A percentile compares a stretch with the other conserved stretches of the same genome.
phyloP scores from a whole-genome alignment of 2,329 filamentous ascomycete genomes.

The Cercospora nicotianae region DNA sequence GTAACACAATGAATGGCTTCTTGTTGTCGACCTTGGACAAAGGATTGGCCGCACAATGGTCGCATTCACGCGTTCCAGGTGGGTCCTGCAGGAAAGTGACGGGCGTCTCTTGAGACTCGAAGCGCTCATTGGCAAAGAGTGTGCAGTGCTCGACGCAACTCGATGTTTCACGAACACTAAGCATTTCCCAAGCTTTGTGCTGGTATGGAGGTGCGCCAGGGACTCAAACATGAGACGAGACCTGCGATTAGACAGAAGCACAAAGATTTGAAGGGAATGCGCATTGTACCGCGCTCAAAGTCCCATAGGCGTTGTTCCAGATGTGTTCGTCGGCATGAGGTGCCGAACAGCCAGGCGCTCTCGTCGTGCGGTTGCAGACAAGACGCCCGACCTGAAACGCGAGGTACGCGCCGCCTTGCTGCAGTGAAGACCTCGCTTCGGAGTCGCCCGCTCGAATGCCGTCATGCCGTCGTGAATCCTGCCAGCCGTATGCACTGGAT shows the following conservation, averaged over 20 bases:
- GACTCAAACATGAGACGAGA: constrained; percentile 5
- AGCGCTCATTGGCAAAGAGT: constrained; percentile 6
- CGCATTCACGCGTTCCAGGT: constrained; percentile 11
- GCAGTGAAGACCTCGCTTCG: not conserved
- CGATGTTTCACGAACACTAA: constrained; percentile 15
- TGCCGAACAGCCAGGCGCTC: constrained; percentile 6
- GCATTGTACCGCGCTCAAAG: constrained; percentile 1
- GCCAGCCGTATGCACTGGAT: not conserved
- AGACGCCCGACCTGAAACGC: constrained; percentile 11
- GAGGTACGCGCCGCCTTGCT: constrained; percentile 11
- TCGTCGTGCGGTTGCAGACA: constrained; percentile 10
- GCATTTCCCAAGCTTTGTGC: constrained; percentile 13
- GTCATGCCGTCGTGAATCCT: not conserved
- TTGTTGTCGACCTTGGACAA: constrained; percentile 5
- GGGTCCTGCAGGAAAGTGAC: not conserved
- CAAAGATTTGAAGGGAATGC: constrained; percentile 1
- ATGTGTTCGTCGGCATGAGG: not conserved
- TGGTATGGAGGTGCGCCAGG: not conserved
- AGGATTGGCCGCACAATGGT: constrained; percentile 6
- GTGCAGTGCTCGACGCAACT: not conserved
- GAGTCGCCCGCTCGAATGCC: not conserved
- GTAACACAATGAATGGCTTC: constrained; percentile 13
- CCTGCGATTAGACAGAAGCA: constrained; percentile 1
- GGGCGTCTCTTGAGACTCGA: not conserved
- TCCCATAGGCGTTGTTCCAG: not conserved